A percentile compares a stretch with the other conserved stretches of the same genome.
These are phyloP conservation scores for Bremia lactucae DNA, from an alignment of 352 stramenopile genomes.

Conservation along the genomic window DNA sequence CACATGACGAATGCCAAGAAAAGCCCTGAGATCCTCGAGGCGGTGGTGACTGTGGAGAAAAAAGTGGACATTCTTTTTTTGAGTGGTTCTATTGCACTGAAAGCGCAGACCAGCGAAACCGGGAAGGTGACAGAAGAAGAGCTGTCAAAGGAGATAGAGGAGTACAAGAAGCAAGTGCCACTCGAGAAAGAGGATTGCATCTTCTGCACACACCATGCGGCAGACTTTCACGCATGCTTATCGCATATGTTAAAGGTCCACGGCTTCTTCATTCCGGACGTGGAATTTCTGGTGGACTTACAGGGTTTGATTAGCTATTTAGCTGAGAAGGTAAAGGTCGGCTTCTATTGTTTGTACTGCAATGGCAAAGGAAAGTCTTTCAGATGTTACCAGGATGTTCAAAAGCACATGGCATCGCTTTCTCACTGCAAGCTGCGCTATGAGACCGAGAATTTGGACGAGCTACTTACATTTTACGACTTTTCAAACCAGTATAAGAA, in stretches of 20 bases:
- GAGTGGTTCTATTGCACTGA: slow-evolving; percentile 4
- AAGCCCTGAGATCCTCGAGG: slow-evolving; percentile 28
- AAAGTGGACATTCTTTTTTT: slow-evolving; percentile 38
- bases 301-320: slow-evolving; percentile 89
- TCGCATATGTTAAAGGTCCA: slow-evolving; percentile 89
- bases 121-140: slow-evolving; percentile 49
- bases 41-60: slow-evolving; percentile 60
- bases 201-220: slow-evolving; percentile 57
- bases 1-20: slow-evolving; percentile 76
- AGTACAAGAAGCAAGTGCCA: slow-evolving; percentile 65
- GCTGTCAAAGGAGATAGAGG: slow-evolving; percentile 49
- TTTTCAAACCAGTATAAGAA: slow-evolving; percentile 79
- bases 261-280: slow-evolving; percentile 93
- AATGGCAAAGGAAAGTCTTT: slow-evolving; percentile 88
- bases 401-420: slow-evolving; percentile 92
- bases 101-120: slow-evolving; percentile 5
- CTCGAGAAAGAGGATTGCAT: slow-evolving; percentile 78
- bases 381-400: slow-evolving; percentile 75
- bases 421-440: slow-evolving; percentile 89
- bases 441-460: slow-evolving; percentile 84
- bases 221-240: slow-evolving; percentile 61
- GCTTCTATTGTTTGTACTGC: slow-evolving; percentile 93
- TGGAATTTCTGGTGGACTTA: slow-evolving; percentile 86
- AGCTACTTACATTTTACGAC: slow-evolving; percentile 87
- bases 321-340: slow-evolving; percentile 92